A percentile compares a stretch with the other conserved stretches of the same genome.
phyloP scores from a whole-genome alignment of 2,329 filamentous ascomycete species.

The Ophiostoma novo-ulmi region DNA sequence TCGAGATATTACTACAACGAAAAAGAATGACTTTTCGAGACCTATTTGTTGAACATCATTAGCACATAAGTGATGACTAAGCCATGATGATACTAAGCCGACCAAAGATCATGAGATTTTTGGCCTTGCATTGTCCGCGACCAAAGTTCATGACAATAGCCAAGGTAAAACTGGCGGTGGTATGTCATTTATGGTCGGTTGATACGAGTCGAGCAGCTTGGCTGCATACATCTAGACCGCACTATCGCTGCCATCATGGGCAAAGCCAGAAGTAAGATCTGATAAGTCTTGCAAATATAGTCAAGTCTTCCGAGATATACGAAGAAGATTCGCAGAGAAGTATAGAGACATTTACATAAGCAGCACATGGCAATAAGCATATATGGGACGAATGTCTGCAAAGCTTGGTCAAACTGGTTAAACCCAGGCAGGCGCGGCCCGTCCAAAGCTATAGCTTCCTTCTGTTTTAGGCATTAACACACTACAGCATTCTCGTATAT shows the following conservation, averaged over 20 bases:
- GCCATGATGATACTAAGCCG: too few relatives aligned
- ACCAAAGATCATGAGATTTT: not conserved
- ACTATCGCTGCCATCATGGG: too few relatives aligned
- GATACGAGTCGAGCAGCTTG: too few relatives aligned
- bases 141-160: not conserved
- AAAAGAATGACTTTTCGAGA: too few relatives aligned
- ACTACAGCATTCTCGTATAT: not conserved
- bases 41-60: too few relatives aligned
- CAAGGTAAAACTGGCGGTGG: not conserved
- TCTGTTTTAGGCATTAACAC: constrained; percentile 5
- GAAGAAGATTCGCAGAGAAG: too few relatives aligned
- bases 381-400: not conserved
- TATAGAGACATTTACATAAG: not conserved
- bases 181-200: too few relatives aligned
- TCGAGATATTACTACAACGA: too few relatives aligned
- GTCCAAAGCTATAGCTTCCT: not conserved
- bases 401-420: too few relatives aligned
- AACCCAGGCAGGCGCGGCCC: not conserved
- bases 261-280: too few relatives aligned
- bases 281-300: not conserved
- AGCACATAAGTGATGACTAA: too few relatives aligned
- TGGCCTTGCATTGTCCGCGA: not conserved
- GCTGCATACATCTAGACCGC: too few relatives aligned
- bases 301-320: not conserved
- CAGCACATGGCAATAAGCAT: not conserved